Percentiles rank a stretch among this genome's conserved stretches.
Conservation (phyloP, 2,329 filamentous ascomycete genomes). For the Pestalotiopsis sp. region DNA sequence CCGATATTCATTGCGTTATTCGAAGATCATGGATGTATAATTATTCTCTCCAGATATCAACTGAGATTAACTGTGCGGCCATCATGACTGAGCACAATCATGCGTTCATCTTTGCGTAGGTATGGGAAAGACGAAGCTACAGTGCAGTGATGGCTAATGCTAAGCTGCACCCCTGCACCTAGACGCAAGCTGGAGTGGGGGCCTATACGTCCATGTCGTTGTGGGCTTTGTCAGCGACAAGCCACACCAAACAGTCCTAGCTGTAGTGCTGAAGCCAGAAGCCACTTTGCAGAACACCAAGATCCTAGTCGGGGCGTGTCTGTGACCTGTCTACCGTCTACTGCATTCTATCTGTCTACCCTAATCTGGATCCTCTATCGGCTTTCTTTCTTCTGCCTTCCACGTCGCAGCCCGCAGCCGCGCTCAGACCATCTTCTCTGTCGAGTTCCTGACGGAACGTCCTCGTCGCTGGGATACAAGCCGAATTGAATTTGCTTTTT, state of each 20-base stretch:
- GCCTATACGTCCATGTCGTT: neutral
- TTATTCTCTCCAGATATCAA: too few relatives aligned
- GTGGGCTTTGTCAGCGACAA: neutral
- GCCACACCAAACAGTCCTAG: slow-evolving; percentile 2
- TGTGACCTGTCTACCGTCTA: neutral
- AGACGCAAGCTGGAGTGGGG: neutral
- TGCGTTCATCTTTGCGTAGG: neutral
- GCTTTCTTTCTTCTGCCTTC: neutral
- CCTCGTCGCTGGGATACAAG: neutral
- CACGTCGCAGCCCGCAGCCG: neutral
- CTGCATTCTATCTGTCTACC: neutral
- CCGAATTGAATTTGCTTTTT: neutral
- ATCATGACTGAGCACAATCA: neutral
- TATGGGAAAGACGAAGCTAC: neutral
- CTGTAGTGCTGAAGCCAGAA: neutral
- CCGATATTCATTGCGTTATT: too few relatives aligned
- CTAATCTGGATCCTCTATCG: neutral
- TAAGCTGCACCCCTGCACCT: neutral
- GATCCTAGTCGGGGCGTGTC: neutral
- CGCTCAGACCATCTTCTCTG: neutral
- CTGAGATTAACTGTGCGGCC: too few relatives aligned
- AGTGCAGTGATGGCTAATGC: neutral
- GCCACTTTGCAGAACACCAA: slow-evolving; percentile 10
- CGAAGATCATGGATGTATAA: too few relatives aligned
- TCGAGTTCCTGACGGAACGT: neutral